phyloP scores from a whole-genome alignment of 2,329 filamentous ascomycete species.

The Fragosphaeria purpurea region DNA sequence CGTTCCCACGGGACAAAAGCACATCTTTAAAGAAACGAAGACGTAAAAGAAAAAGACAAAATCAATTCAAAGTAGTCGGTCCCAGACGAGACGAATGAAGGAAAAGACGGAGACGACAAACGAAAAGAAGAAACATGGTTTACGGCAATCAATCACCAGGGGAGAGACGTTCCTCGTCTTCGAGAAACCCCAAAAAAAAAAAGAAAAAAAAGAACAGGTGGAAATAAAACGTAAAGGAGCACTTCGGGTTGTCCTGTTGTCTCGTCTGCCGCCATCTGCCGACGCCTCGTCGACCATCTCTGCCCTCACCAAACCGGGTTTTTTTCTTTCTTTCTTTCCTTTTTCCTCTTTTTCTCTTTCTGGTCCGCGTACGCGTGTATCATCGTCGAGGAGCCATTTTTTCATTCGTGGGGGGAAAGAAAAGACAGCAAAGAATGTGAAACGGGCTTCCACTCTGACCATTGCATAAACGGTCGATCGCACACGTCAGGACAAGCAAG shows the following conservation, averaged over 20 bases:
- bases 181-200: not conserved
- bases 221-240: not conserved
- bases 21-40: too few relatives aligned
- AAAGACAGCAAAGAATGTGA: not conserved
- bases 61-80: too few relatives aligned
- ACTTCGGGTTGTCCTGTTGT: too few relatives aligned
- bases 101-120: too few relatives aligned
- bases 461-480: constrained; percentile 4
- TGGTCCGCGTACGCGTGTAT: too few relatives aligned
- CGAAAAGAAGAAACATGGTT: constrained; percentile 2
- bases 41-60: too few relatives aligned
- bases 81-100: too few relatives aligned
- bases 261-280: too few relatives aligned
- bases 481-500: not conserved
- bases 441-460: not conserved
- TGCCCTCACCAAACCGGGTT: not conserved
- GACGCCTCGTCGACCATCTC: not conserved
- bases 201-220: not conserved
- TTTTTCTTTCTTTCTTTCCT: not conserved
- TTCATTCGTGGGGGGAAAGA: not conserved
- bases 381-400: too few relatives aligned
- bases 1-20: too few relatives aligned
- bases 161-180: not conserved
- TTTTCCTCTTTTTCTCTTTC: too few relatives aligned
- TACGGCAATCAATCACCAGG: not conserved